These are phyloP conservation scores for Crataegus laevigata DNA, from an alignment of 306 rosid species.

Conservation along the genomic window DNA sequence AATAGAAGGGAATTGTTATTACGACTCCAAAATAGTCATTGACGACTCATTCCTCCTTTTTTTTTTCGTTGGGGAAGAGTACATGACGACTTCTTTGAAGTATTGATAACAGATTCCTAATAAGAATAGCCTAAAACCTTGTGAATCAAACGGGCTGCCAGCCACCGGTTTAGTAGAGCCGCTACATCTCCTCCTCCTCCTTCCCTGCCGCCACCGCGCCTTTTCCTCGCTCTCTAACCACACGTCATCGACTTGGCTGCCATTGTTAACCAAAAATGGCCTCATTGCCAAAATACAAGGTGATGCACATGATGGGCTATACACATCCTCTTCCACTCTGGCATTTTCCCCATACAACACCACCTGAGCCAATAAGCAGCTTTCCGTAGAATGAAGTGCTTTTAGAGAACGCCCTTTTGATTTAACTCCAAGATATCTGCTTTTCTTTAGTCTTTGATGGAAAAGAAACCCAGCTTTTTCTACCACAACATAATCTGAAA, in stretches of 20 bases:
- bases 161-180: neutral
- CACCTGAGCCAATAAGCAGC: neutral
- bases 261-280: neutral
- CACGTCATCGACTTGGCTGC: neutral
- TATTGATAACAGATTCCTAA: neutral
- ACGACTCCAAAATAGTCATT: neutral
- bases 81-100: neutral
- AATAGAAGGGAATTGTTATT: neutral
- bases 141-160: neutral
- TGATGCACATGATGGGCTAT: neutral
- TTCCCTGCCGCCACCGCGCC: neutral
- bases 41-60: too few relatives aligned
- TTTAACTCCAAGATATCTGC: neutral
- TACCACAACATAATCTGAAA: neutral
- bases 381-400: neutral
- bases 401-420: neutral
- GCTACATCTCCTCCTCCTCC: neutral
- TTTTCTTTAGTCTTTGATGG: neutral
- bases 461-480: neutral
- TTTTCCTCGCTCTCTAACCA: neutral
- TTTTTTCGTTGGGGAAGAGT: too few relatives aligned
- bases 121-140: neutral
- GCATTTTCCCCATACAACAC: neutral
- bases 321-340: neutral
- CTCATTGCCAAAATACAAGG: neutral